phyloP scores from a whole-genome alignment of 2,329 filamentous ascomycete genomes.

The Colletotrichum cuscutae region DNA sequence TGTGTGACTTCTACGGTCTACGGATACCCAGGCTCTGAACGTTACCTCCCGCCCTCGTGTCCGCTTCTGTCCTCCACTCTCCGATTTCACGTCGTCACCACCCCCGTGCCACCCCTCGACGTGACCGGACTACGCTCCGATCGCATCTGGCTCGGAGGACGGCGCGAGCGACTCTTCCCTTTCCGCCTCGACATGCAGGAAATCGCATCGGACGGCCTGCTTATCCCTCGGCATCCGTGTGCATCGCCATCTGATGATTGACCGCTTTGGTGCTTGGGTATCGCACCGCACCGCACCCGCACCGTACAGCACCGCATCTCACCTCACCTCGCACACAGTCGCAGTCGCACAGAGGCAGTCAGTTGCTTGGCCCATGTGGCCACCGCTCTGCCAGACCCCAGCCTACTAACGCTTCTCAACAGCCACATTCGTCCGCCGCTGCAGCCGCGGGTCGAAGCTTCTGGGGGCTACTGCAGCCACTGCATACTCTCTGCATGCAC shows the following conservation, averaged over 20 bases:
- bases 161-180: conserved; percentile 22
- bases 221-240: conserved; percentile 18
- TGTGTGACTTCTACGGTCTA: neutral
- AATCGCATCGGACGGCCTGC: conserved; percentile 12
- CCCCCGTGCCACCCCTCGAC: neutral
- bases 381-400: conserved; percentile 13
- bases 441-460: conserved; percentile 34
- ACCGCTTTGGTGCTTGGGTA: neutral
- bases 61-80: conserved; percentile 17
- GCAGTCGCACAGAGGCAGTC: neutral
- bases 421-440: conserved; percentile 32
- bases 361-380: conserved; percentile 27
- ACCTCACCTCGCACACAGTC: neutral
- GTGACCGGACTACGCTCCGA: conserved; percentile 33
- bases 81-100: conserved; percentile 2
- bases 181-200: conserved; percentile 26
- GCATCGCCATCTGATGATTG: conserved; percentile 7
- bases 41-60: conserved; percentile 9
- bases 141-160: conserved; percentile 31
- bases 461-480: conserved; percentile 30
- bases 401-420: conserved; percentile 21
- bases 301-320: neutral
- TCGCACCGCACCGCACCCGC: neutral
- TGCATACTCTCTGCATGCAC: conserved; percentile 30
- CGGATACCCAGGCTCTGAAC: neutral